Percentiles rank a stretch among this genome's conserved stretches.
phyloP scores from a whole-genome alignment of 176 grass and related monocot genomes.

The Puccinellia tenuiflora region DNA sequence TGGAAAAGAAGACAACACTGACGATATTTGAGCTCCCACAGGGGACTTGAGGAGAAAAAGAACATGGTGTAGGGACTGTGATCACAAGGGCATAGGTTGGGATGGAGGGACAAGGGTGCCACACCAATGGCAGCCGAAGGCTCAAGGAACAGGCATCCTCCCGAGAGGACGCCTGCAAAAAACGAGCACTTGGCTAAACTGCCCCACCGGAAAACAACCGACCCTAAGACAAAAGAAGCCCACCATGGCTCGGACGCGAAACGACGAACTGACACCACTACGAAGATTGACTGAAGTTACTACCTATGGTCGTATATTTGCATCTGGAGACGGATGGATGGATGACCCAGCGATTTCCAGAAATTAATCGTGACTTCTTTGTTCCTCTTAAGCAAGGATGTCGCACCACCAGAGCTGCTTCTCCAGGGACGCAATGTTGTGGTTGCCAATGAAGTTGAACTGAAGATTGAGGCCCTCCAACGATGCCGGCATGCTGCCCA shows the following conservation, averaged over 20 bases:
- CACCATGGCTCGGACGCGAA: slow-evolving; percentile 37
- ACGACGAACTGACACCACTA: slow-evolving; percentile 41
- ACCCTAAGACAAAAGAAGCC: slow-evolving; percentile 49
- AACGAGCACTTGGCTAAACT: slow-evolving; percentile 50
- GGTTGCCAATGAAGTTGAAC: slow-evolving; percentile 62
- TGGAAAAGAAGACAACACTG: slow-evolving; percentile 35
- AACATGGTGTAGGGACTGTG: slow-evolving; percentile 40
- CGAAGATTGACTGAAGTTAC: slow-evolving; percentile 22
- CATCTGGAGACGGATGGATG: slow-evolving; percentile 43
- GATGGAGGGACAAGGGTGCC: slow-evolving; percentile 40
- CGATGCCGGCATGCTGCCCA: slow-evolving; percentile 68
- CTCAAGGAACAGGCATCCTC: slow-evolving; percentile 55
- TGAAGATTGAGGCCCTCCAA: slow-evolving; percentile 81
- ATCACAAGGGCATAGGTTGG: slow-evolving; percentile 48
- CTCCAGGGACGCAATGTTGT: slow-evolving; percentile 65
- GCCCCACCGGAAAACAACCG: slow-evolving; percentile 43
- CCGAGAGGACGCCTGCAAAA: slow-evolving; percentile 46
- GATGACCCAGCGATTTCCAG: slow-evolving; percentile 21
- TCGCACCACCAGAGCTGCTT: slow-evolving; percentile 83
- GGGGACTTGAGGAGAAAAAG: slow-evolving; percentile 34
- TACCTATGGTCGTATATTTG: slow-evolving; percentile 40
- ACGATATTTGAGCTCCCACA: slow-evolving; percentile 44
- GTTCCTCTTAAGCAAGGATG: slow-evolving; percentile 69
- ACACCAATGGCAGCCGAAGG: slow-evolving; percentile 32
- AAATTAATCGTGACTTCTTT: slow-evolving; percentile 1